Evolutionary conservation across 2,329 filamentous ascomycete genomes (phyloP), one percentile per base, ranked within the genome.

Genomic region (Cordyceps fumosorosea): DNA sequence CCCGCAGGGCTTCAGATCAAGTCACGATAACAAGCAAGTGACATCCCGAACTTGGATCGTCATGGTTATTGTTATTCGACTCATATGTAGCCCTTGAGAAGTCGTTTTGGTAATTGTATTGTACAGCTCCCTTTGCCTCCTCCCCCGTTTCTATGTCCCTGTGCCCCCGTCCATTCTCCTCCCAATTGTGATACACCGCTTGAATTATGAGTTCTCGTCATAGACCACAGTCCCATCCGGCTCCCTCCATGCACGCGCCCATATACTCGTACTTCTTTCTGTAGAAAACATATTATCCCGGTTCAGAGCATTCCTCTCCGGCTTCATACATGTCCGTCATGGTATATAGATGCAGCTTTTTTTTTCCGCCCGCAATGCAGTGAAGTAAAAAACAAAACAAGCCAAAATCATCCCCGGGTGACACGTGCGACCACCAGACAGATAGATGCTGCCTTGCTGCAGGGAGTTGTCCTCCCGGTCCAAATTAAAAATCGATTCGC

Each of bases 341-440:
- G 60, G 60, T 62, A 62, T 62, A 62, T 58, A 63, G 56, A 63
- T 60, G 62, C 62, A 63, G 61, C 55, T 52, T 63, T 47, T 61
- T 56, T 60, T 37, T 11, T 8, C 57, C 57, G 52, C 62, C 56
- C 56, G 62, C 62, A 63, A 63, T 63, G 62, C 62, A 63, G 40
- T 60, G 24, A 63, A 60, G 53, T 48, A 56, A 60, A 63, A 60
- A 60, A 55, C 45, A 47, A 60, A 59, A 60, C 45, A 34, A 57
- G 56, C 37, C 54, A 40, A 57, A 62, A 56, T 60, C 56, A 56
- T 63, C 50, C 29, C 51, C 56, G 42, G 50, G 29, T 42, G 42
- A 24, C 47, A 34, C 44, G 32, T 20, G 50, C 42, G 3, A 14
- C 42, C 20, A 29, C 22, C 22, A 50, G 16, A 7, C 29, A 61